Conservation (phyloP, 805 yeast species). For the Cyberlindnera maclurae region DNA sequence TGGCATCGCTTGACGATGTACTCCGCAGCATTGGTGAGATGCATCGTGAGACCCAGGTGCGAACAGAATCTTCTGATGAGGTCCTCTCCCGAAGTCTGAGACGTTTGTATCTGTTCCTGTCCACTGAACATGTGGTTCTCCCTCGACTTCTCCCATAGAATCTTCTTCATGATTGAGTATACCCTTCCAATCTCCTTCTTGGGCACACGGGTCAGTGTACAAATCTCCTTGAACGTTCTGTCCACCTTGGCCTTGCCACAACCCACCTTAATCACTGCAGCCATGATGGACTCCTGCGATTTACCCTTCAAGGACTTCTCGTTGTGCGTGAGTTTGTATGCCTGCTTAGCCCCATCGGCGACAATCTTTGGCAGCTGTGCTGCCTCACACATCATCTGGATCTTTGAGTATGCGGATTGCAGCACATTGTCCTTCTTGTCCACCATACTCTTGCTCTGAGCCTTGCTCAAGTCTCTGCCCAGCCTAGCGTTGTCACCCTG, state of each 20-base stretch:
- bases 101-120: slow-evolving; percentile 47
- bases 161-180: slow-evolving; percentile 75
- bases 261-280: slow-evolving; percentile 91
- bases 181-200: slow-evolving; percentile 92
- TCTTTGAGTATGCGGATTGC: slow-evolving; percentile 82
- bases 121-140: slow-evolving; percentile 18
- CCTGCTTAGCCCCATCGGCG: slow-evolving; percentile 96
- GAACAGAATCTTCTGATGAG: slow-evolving; percentile 94
- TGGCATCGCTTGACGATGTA: slow-evolving; percentile 84
- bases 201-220: slow-evolving; percentile 91
- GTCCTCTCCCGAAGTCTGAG: slow-evolving; percentile 90
- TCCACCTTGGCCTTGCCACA: slow-evolving; percentile 92
- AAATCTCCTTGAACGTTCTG: slow-evolving; percentile 90
- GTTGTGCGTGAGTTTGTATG: slow-evolving; percentile 84
- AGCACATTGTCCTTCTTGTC: slow-evolving; percentile 85
- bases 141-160: slow-evolving; percentile 37
- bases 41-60: slow-evolving; percentile 79
- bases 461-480: slow-evolving; percentile 86
- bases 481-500: slow-evolving; percentile 72
- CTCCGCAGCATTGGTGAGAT: slow-evolving; percentile 88
- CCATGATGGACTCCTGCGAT: slow-evolving; percentile 90
- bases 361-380: slow-evolving; percentile 91
- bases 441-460: slow-evolving; percentile 78
- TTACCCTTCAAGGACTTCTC: slow-evolving; percentile 83
- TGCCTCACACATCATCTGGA: slow-evolving; percentile 95